Conservation (phyloP, 2,329 filamentous ascomycete species). For the Reticulascus tulasneorum region DNA sequence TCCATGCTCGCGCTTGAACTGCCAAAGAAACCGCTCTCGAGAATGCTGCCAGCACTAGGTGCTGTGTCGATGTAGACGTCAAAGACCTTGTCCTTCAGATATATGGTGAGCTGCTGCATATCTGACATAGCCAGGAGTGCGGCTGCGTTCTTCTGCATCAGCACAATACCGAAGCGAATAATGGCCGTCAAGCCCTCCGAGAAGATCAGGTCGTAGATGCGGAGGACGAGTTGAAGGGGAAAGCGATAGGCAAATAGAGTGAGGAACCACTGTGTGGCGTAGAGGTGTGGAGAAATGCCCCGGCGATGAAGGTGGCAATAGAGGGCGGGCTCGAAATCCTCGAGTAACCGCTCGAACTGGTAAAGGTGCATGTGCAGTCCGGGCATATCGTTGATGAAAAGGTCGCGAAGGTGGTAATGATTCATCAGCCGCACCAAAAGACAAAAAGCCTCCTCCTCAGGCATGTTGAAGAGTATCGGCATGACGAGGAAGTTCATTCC, state of each 20-base stretch:
- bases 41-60: constrained; percentile 84
- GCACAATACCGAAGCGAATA: constrained; percentile 86
- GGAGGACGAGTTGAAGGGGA: constrained; percentile 88
- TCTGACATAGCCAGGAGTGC: constrained; percentile 80
- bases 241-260: constrained; percentile 99
- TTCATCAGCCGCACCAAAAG: constrained; percentile 93
- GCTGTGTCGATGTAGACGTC: constrained; percentile 96
- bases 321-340: constrained; percentile 89
- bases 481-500: constrained; percentile 99
- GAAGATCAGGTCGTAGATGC: constrained; percentile 93
- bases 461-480: constrained; percentile 97
- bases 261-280: constrained; percentile 98
- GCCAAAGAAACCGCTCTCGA: constrained; percentile 97
- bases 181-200: constrained; percentile 92
- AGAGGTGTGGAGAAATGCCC: constrained; percentile 84
- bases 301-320: constrained; percentile 91
- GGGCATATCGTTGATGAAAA: constrained; percentile 95
- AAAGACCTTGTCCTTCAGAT: constrained; percentile 90
- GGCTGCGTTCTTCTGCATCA: constrained; percentile 91
- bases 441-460: constrained; percentile 94
- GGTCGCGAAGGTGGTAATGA: constrained; percentile 85
- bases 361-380: constrained; percentile 90
- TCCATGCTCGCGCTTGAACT: constrained; percentile 84
- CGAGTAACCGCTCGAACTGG: constrained; percentile 89
- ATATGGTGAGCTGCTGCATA: constrained; percentile 83